These are phyloP conservation scores for Tetrahymena thermophila DNA, from an alignment of 73 alveolate genomes.

Conservation along the genomic window DNA sequence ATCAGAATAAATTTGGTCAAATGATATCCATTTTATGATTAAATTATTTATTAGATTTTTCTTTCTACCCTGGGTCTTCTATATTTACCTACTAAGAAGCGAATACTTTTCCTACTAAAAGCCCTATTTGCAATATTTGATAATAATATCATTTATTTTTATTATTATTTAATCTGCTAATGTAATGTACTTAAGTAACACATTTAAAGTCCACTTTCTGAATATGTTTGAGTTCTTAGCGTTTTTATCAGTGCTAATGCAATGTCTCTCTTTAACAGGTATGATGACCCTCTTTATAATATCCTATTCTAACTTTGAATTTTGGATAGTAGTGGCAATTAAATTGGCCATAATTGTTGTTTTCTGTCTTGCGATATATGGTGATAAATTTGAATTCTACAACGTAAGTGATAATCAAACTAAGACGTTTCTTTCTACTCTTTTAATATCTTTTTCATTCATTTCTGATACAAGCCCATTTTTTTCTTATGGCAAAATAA, in stretches of 20 bases:
- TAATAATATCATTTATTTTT: not conserved
- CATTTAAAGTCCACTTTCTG: not conserved
- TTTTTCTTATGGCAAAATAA: not conserved
- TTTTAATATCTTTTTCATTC: not conserved
- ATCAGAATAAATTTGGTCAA: not conserved
- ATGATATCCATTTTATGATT: not conserved
- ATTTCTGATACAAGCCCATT: not conserved
- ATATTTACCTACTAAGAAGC: not conserved
- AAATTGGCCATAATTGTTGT: not conserved
- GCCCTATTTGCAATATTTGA: not conserved
- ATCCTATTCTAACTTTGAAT: not conserved
- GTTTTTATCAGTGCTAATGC: not conserved
- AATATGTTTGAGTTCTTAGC: not conserved
- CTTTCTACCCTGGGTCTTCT: not conserved
- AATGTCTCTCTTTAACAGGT: not conserved
- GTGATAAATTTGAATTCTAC: not conserved
- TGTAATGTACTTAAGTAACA: not conserved
- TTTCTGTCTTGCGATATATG: not conserved
- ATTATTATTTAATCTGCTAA: not conserved
- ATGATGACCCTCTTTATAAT: not conserved
- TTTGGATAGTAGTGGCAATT: not conserved
- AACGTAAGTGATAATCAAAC: not conserved
- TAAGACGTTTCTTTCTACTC: not conserved
- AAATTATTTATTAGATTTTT: not conserved
- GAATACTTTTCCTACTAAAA: not conserved